phyloP scores from a whole-genome alignment of 768 basidiomycete species.

The Pulveroboletus sp. region DNA sequence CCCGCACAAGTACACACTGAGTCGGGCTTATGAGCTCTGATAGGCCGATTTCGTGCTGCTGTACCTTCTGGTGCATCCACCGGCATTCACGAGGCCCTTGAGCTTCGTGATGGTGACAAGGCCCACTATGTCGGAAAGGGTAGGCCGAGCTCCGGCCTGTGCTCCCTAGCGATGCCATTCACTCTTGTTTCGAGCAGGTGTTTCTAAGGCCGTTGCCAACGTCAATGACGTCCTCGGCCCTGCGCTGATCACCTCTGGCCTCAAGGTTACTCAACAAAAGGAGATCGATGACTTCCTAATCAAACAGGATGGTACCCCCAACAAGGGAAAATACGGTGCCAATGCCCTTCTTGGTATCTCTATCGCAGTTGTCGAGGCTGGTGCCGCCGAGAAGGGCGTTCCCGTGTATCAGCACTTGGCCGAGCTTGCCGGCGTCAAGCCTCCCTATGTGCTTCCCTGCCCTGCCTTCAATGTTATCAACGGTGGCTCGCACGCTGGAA shows the following conservation, averaged over 20 bases:
- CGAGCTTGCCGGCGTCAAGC: slow-evolving; percentile 90
- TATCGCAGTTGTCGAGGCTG: slow-evolving; percentile 92
- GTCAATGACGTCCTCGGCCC: slow-evolving; percentile 91
- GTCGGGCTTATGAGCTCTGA: slow-evolving; percentile 13
- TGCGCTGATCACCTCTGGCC: slow-evolving; percentile 75
- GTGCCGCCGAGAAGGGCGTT: slow-evolving; percentile 89
- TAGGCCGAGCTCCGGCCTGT: slow-evolving; percentile 28
- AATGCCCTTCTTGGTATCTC: slow-evolving; percentile 99
- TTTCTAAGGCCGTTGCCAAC: slow-evolving; percentile 88
- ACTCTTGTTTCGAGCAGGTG: slow-evolving; percentile 50
- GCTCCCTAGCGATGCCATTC: neutral
- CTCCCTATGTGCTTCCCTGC: slow-evolving; percentile 86
- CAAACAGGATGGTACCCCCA: slow-evolving; percentile 94
- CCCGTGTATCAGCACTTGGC: slow-evolving; percentile 97
- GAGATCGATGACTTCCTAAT: slow-evolving; percentile 97
- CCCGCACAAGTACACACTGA: slow-evolving; percentile 2
- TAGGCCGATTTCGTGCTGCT: slow-evolving; percentile 88
- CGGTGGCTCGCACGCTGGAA: slow-evolving; percentile 98
- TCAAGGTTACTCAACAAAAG: slow-evolving; percentile 87
- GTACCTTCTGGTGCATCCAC: slow-evolving; percentile 99
- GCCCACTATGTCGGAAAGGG: slow-evolving; percentile 93
- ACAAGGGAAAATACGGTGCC: slow-evolving; percentile 99
- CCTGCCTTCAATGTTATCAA: slow-evolving; percentile 99
- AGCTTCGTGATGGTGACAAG: slow-evolving; percentile 97
- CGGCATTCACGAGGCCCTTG: slow-evolving; percentile 96